Base-by-base conservation (phyloP, 345 rosid genomes). In the Trapa bicornis region DNA sequence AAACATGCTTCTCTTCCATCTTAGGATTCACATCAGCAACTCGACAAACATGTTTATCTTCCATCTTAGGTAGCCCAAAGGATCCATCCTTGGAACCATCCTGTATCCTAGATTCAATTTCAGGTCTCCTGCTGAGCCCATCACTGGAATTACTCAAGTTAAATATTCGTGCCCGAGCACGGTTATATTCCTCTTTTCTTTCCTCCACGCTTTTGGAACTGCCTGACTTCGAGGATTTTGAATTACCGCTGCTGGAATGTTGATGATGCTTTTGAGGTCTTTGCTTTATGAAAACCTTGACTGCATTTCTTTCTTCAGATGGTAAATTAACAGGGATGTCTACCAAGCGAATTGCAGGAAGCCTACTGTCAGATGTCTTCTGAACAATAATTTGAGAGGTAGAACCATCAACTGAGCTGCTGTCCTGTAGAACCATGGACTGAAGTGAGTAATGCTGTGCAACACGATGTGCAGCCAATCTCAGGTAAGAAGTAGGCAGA, bases 391-490 rank as follows among this genome's bases (percentile, higher is more conserved):
- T 88, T 74, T 83, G 83, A 65, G 82, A 86, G 53, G 85, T 85
- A 32, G 88, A 83, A 65, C 84, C 86, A 76, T 88, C 96, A 16
- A 89, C 83, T 52, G 81, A 72, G 76, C 54, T 83, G 68, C 76
- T 88, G 70, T 88, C 96, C 47, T 85, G 66, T 73, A 88, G 77
- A 69, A 88, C 96, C 96, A 88, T 88, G 57, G 96, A 88, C 71
- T 84, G 96, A 71, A 88, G 68, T 3, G 87, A 80, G 75, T 84
- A 88, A 78, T 88, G 96, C 73, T 88, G 96, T 0, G 96, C 96
- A 61, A 88, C 86, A 56, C 96, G 96, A 61, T 88, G 96, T 45
- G 92, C 96, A 74, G 96, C 96, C 82, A 88, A 70, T 67, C 96
- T 77, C 41, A 88, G 67, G 72, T 88, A 88, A 57, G 96, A 88